Evolutionary conservation across 2,329 filamentous ascomycete genomes (phyloP), one percentile per base, ranked within the genome.

Genomic region (Emmonsiellopsis sp.): DNA sequence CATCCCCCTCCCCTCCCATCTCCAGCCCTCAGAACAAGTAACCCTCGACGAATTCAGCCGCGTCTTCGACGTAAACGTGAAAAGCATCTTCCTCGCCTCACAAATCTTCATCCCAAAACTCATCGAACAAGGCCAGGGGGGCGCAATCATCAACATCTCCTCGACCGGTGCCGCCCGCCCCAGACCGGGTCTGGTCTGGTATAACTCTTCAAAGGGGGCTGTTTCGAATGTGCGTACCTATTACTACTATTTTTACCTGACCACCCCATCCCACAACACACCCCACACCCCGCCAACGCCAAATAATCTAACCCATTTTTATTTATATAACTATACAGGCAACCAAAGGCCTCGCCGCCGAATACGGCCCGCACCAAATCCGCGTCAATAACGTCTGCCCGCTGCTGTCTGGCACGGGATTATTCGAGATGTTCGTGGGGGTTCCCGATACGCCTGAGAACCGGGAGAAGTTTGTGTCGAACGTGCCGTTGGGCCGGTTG

Each of bases 341-440:
- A 8, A 84, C 81, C 2, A 84, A 82, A 69, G 79, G 79, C 9
- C 76, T 91, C 59, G 87, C 86, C 0, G 82, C 85, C 1, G 86
- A 90, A 66, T 90, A 86, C 60, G 87, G 83, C 0, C 78, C 81
- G 0, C 79, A 86, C 52, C 78, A 87, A 59, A 87, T 91, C 58
- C 79, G 86, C 0, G 84, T 90, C 62, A 89, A 89, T 58, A 78
- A 80, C 1, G 81, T 90, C 11, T 86, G 83, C 46, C 86, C 85
- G 0, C 77, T 88, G 0, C 74, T 88, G 1, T 83, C 81, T 1
- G 80, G 76, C 13, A 89, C 86, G 0, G 83, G 81, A 2, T 75
- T 89, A 26, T 81, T 80, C 57, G 73, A 73, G 30, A 66, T 65
- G 32, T 69, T 69, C 54, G 59, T 65, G 15, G 73, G 74, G 0